Evolutionary conservation across 176 grass and related monocot genomes (phyloP).

Genomic region (Lolium rigidum): DNA sequence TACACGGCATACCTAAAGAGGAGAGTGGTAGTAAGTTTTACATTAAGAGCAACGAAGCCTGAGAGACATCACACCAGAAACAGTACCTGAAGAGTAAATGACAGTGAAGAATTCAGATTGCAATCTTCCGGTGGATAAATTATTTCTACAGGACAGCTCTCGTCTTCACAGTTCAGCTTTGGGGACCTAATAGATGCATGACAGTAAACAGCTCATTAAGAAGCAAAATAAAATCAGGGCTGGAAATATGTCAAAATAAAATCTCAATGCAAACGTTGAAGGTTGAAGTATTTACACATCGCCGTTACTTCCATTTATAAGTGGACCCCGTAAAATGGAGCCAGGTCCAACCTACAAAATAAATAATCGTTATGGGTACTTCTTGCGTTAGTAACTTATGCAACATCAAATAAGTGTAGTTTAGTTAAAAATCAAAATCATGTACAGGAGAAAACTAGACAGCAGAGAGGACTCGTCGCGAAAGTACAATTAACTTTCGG

Average conservation of each 20-base stretch:
- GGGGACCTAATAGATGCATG: slow-evolving; percentile 73
- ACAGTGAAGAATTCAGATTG: slow-evolving; percentile 94
- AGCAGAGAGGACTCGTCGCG: not conserved
- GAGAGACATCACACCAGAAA: slow-evolving; percentile 3
- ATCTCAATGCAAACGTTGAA: slow-evolving; percentile 40
- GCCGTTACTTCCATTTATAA: slow-evolving; percentile 71
- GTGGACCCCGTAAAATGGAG: slow-evolving; percentile 82
- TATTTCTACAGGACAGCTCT: slow-evolving; percentile 85
- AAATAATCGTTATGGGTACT: slow-evolving; percentile 20
- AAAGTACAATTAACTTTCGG: slow-evolving; percentile 13
- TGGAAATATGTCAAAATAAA: slow-evolving; percentile 32
- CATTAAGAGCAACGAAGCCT: slow-evolving; percentile 10
- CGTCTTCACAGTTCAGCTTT: slow-evolving; percentile 87
- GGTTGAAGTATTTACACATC: slow-evolving; percentile 79
- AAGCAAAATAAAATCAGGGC: not conserved
- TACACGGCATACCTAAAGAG: slow-evolving; percentile 89
- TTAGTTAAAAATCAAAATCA: not conserved
- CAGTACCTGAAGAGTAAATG: slow-evolving; percentile 96
- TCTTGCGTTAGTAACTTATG: slow-evolving; percentile 20
- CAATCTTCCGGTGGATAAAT: slow-evolving; percentile 99
- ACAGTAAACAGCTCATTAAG: slow-evolving; percentile 38
- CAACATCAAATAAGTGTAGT: slow-evolving; percentile 1
- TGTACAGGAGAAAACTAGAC: slow-evolving; percentile 10
- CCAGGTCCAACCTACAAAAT: slow-evolving; percentile 95
- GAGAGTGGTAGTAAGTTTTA: slow-evolving; percentile 12